A percentile compares a stretch with the other conserved stretches of the same genome.
phyloP scores from a whole-genome alignment of 768 basidiomycete genomes.

The Russula earlei region DNA sequence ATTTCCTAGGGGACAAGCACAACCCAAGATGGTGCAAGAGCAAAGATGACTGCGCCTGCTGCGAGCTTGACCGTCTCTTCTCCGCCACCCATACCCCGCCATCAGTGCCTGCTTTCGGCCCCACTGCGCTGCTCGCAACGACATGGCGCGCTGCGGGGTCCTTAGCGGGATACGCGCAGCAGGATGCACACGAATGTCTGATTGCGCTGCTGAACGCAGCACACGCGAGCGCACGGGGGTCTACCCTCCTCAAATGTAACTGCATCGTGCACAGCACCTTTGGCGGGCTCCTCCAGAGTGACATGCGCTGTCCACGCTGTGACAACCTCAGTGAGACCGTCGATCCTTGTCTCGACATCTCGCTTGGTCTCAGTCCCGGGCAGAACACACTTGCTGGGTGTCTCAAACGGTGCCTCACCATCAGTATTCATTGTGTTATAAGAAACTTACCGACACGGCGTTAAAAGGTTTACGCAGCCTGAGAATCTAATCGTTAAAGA shows the following conservation, averaged over 20 bases:
- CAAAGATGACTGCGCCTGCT: constrained; percentile 68
- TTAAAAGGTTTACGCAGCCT: constrained; percentile 64
- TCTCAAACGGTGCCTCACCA: constrained; percentile 48
- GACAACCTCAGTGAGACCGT: constrained; percentile 65
- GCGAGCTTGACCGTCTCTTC: constrained; percentile 88
- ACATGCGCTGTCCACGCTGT: constrained; percentile 84
- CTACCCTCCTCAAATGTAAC: constrained; percentile 71
- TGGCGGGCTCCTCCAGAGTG: constrained; percentile 76
- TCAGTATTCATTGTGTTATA: not conserved
- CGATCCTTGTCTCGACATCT: constrained; percentile 88
- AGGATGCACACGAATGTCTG: constrained; percentile 88
- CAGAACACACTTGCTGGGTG: constrained; percentile 65
- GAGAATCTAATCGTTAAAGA: constrained; percentile 78
- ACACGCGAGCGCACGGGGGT: constrained; percentile 66
- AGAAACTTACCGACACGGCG: not conserved
- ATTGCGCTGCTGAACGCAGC: constrained; percentile 81
- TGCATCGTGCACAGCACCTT: constrained; percentile 91
- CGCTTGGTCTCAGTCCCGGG: constrained; percentile 63
- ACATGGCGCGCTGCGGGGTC: constrained; percentile 77
- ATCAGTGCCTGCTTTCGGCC: constrained; percentile 52
- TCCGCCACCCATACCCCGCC: constrained; percentile 51
- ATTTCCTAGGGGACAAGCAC: constrained; percentile 87
- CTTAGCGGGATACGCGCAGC: constrained; percentile 86
- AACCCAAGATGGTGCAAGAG: constrained; percentile 66
- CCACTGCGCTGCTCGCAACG: constrained; percentile 71